Conservation (phyloP, 495 filamentous ascomycete genomes). For the Parachaetomium inaequale region DNA sequence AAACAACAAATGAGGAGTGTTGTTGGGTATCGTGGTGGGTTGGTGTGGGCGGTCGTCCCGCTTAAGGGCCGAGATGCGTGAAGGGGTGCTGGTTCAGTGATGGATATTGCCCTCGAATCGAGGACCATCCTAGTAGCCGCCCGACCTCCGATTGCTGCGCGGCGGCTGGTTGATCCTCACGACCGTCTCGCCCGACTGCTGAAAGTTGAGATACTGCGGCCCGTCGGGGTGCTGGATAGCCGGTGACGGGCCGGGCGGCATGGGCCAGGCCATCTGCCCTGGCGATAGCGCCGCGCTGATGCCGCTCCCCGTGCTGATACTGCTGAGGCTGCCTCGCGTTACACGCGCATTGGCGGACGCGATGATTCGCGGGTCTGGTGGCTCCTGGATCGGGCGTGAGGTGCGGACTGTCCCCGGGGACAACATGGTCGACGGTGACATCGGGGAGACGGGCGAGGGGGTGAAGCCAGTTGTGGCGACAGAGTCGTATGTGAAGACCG, state of each 20-base stretch:
- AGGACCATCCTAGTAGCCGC: background rate
- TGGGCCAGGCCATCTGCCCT: slow-evolving; percentile 21
- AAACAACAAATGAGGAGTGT: background rate
- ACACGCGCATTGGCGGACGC: slow-evolving; percentile 2
- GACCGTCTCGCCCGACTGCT: slow-evolving; percentile 18
- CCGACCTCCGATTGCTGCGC: background rate
- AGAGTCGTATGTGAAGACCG: slow-evolving; percentile 8
- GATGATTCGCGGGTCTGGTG: slow-evolving; percentile 7
- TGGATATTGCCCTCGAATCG: too few relatives aligned
- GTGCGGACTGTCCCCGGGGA: slow-evolving; percentile 1
- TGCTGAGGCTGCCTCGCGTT: slow-evolving; percentile 16
- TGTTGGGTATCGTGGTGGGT: too few relatives aligned
- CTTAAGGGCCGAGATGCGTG: too few relatives aligned
- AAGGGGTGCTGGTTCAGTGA: too few relatives aligned
- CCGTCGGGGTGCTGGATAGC: slow-evolving; percentile 1
- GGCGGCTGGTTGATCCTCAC: slow-evolving; percentile 18
- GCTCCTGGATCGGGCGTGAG: background rate
- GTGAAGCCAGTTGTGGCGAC: slow-evolving; percentile 8
- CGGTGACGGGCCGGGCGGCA: slow-evolving; percentile 19
- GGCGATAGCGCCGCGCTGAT: slow-evolving; percentile 18
- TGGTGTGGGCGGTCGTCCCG: too few relatives aligned
- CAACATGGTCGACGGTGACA: background rate
- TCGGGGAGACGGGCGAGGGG: slow-evolving; percentile 16
- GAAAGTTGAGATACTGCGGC: slow-evolving; percentile 17
- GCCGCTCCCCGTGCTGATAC: slow-evolving; percentile 13